A percentile compares a stretch with the other conserved stretches of the same genome.
These are phyloP conservation scores for Rhodotorula sp. DNA, from an alignment of 1,284 basidiomycete species.

Conservation along the genomic window DNA sequence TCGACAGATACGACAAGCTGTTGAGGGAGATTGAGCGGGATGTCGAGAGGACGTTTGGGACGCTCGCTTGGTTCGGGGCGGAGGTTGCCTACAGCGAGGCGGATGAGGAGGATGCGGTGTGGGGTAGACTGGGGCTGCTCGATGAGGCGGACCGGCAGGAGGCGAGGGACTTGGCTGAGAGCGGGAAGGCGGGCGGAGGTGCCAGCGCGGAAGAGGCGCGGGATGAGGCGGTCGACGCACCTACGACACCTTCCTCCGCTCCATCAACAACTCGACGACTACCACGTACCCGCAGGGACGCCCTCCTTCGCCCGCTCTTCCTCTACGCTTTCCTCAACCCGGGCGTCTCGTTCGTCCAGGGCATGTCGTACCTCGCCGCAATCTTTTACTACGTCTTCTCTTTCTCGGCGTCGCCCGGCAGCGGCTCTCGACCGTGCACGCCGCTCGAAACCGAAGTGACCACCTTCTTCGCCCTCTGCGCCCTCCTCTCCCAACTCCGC, in stretches of 20 bases:
- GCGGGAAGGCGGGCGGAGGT: too few species aligned
- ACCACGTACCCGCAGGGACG: constrained; percentile 18
- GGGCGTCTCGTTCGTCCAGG: constrained; percentile 38
- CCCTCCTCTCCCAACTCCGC: constrained; percentile 33
- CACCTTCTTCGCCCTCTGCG: constrained; percentile 37
- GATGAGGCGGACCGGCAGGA: not conserved
- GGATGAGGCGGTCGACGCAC: not conserved
- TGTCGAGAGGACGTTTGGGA: constrained; percentile 34
- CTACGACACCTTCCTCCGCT: too few species aligned
- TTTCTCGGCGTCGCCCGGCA: not conserved
- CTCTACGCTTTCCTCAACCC: constrained; percentile 40
- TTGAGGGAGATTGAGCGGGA: constrained; percentile 38
- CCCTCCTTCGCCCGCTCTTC: constrained; percentile 36
- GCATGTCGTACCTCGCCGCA: constrained; percentile 32
- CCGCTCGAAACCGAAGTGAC: constrained; percentile 11
- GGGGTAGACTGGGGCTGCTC: constrained; percentile 23
- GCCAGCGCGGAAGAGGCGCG: not conserved
- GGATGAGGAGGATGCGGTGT: constrained; percentile 6
- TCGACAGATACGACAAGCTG: constrained; percentile 16
- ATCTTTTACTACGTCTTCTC: constrained; percentile 21
- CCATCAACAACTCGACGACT: not conserved
- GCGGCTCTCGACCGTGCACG: not conserved
- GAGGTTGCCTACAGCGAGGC: not conserved
- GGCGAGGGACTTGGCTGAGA: not conserved
- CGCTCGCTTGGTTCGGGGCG: constrained; percentile 30